phyloP scores from a whole-genome alignment of 208 protist genomes.

The Leishmania lainsoni region DNA sequence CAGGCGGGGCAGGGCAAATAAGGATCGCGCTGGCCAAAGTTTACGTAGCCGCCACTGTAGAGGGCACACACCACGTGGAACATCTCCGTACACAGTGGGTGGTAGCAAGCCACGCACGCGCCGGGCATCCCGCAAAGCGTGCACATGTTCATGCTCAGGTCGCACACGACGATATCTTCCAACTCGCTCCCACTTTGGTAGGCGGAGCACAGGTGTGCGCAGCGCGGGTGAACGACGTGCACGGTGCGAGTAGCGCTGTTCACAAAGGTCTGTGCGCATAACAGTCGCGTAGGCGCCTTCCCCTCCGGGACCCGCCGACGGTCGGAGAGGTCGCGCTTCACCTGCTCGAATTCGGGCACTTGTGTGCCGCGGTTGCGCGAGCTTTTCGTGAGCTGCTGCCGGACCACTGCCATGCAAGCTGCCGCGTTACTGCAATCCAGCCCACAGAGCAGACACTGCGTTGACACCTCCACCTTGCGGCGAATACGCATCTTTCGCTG shows the following conservation, averaged over 20 bases:
- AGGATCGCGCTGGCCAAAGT: constrained; percentile 87
- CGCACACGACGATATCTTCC: constrained; percentile 72
- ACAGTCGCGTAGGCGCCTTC: constrained; percentile 42
- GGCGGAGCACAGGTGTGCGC: constrained; percentile 75
- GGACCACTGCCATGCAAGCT: constrained; percentile 49
- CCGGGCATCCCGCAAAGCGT: constrained; percentile 68
- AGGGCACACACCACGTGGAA: constrained; percentile 83
- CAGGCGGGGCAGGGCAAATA: constrained; percentile 81
- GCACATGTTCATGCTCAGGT: constrained; percentile 65
- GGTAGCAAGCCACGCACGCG: constrained; percentile 81
- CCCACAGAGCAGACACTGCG: constrained; percentile 71
- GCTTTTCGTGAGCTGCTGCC: constrained; percentile 54
- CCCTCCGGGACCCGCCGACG: constrained; percentile 25
- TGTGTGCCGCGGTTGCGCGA: constrained; percentile 58
- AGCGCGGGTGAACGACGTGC: constrained; percentile 82
- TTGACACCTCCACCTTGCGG: constrained; percentile 51
- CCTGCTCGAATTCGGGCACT: constrained; percentile 54
- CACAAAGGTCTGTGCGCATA: constrained; percentile 69
- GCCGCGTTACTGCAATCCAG: constrained; percentile 63
- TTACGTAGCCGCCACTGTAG: constrained; percentile 83
- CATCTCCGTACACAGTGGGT: constrained; percentile 82
- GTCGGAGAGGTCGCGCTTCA: constrained; percentile 63
- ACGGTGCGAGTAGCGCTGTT: constrained; percentile 49
- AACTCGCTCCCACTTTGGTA: constrained; percentile 74
- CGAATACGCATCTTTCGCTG: constrained; percentile 74